Percentiles rank a stretch among this genome's conserved stretches.
Conservation (phyloP, 352 stramenopile species). For the Globisporangium recalcitrans region DNA sequence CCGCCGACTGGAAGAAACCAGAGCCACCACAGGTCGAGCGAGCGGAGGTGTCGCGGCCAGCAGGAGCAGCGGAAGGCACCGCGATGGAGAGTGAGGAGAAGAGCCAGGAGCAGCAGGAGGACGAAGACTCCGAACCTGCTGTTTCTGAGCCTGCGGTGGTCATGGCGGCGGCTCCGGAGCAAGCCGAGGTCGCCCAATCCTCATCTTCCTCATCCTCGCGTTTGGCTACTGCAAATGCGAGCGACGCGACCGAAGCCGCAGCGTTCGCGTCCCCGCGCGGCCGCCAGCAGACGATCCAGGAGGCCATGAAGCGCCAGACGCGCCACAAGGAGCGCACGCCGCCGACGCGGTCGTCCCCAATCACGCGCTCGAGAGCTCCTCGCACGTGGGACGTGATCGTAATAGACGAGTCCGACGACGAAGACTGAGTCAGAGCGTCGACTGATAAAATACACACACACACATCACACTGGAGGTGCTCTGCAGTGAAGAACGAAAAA, state of each 20-base stretch:
- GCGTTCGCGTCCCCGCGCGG: slow-evolving; percentile 10
- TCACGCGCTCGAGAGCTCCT: slow-evolving; percentile 27
- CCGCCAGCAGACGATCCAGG: slow-evolving; percentile 27
- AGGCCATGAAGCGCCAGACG: slow-evolving; percentile 9
- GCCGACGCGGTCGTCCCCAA: not conserved
- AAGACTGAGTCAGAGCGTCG: slow-evolving; percentile 16
- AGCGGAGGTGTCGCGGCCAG: not conserved
- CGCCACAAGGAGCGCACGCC: not conserved
- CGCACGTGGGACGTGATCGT: slow-evolving; percentile 72
- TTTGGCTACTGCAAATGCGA: not conserved
- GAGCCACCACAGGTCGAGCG: not conserved
- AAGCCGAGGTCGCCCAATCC: not conserved
- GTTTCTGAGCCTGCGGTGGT: not conserved
- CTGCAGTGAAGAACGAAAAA: not conserved
- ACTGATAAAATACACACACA: not conserved
- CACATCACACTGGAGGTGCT: not conserved
- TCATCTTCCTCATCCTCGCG: not conserved
- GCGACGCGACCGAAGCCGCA: not conserved
- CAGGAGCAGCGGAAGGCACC: not conserved
- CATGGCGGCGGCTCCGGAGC: not conserved
- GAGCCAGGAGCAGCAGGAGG: not conserved
- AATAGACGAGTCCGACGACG: slow-evolving; percentile 67
- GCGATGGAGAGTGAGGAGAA: not conserved
- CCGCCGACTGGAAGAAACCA: slow-evolving; percentile 2
- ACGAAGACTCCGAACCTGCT: not conserved